These are phyloP conservation scores for Phaeophleospora eucalypticola DNA, from an alignment of 2,329 filamentous ascomycete species.

Conservation along the genomic window DNA sequence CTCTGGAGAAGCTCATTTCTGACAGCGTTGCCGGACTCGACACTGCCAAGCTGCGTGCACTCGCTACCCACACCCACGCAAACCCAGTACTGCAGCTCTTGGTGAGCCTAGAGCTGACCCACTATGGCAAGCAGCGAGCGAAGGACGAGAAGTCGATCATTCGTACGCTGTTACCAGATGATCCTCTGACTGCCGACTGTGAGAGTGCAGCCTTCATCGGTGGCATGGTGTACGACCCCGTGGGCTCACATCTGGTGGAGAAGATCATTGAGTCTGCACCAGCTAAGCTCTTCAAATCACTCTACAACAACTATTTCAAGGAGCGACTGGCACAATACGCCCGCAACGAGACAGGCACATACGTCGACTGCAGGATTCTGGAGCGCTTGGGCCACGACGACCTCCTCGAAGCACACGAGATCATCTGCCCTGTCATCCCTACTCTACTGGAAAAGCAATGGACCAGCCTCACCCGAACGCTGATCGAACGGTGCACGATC, in stretches of 20 bases:
- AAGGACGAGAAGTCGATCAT: conserved; percentile 67
- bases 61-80: conserved; percentile 84
- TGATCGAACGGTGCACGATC: conserved; percentile 77
- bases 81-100: conserved; percentile 92
- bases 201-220: conserved; percentile 79
- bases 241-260: conserved; percentile 87
- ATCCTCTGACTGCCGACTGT: conserved; percentile 66
- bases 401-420: conserved; percentile 65
- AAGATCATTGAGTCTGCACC: conserved; percentile 76
- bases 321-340: conserved; percentile 75
- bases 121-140: conserved; percentile 63
- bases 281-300: conserved; percentile 82
- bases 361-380: conserved; percentile 77
- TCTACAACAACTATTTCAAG: conserved; percentile 77
- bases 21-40: conserved; percentile 73
- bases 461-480: conserved; percentile 71
- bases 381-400: conserved; percentile 84
- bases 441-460: conserved; percentile 70
- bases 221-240: conserved; percentile 79
- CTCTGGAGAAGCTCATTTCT: conserved; percentile 75
- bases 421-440: conserved; percentile 68
- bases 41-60: conserved; percentile 71
- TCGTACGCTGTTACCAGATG: conserved; percentile 73
- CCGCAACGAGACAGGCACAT: conserved; percentile 85
- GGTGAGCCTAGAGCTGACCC: conserved; percentile 76